Evolutionary conservation across 2,329 filamentous ascomycete species (phyloP).

Genomic region (Huntiella bhutanensis): DNA sequence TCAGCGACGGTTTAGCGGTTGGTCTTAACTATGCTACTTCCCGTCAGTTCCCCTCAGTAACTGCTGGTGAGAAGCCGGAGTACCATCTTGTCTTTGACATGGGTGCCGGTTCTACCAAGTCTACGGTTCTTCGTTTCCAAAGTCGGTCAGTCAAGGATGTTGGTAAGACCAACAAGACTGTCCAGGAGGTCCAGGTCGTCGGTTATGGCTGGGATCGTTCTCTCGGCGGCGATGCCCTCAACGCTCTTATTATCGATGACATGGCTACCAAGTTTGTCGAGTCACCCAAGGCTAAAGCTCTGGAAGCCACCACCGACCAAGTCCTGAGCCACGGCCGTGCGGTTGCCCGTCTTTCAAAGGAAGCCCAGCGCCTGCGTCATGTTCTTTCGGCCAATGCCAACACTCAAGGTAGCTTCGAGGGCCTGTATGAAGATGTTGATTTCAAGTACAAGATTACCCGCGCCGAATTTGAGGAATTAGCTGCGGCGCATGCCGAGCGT

Average conservation of each 20-base stretch:
- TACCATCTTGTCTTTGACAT: slow-evolving; percentile 92
- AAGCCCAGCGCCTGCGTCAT: slow-evolving; percentile 71
- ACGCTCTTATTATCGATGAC: slow-evolving; percentile 72
- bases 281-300: slow-evolving; percentile 46
- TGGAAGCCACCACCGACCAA: slow-evolving; percentile 39
- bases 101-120: slow-evolving; percentile 87
- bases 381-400: slow-evolving; percentile 85
- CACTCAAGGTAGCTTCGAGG: slow-evolving; percentile 64
- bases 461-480: slow-evolving; percentile 61
- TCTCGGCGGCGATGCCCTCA: slow-evolving; percentile 77
- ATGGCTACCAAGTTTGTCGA: slow-evolving; percentile 67
- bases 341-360: slow-evolving; percentile 79
- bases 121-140: slow-evolving; percentile 78
- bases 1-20: slow-evolving; percentile 82
- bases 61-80: slow-evolving; percentile 70
- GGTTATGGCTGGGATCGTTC: slow-evolving; percentile 77
- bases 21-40: slow-evolving; percentile 89
- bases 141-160: slow-evolving; percentile 76
- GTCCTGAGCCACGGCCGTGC: slow-evolving; percentile 64
- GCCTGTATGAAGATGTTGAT: slow-evolving; percentile 76
- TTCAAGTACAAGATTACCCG: slow-evolving; percentile 82
- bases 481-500: slow-evolving; percentile 46
- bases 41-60: slow-evolving; percentile 70
- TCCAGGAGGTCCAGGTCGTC: slow-evolving; percentile 84
- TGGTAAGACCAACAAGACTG: slow-evolving; percentile 85